A percentile compares a stretch with the other conserved stretches of the same genome.
Conservation (phyloP, 257 asterid species). For the Leptodermis oblonga region DNA sequence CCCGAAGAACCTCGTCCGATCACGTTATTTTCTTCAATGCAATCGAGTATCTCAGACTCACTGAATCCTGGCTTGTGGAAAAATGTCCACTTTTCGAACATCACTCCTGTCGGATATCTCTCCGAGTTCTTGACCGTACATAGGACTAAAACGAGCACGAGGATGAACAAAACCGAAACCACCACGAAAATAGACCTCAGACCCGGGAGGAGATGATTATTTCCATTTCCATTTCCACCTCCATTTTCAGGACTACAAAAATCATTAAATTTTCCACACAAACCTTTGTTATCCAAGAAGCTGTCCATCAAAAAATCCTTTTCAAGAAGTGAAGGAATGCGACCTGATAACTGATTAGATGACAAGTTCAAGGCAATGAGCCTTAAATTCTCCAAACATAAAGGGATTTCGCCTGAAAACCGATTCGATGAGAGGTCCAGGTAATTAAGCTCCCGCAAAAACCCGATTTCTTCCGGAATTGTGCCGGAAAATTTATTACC, state of each 20-base stretch:
- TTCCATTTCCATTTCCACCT: too few species aligned
- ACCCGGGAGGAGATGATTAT: slow-evolving; percentile 29
- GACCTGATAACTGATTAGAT: slow-evolving; percentile 54
- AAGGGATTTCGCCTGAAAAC: slow-evolving; percentile 56
- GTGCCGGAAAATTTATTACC: slow-evolving; percentile 52
- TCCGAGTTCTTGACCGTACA: slow-evolving; percentile 40
- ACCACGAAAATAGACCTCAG: slow-evolving; percentile 31
- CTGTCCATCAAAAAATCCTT: slow-evolving; percentile 45
- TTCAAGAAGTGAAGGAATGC: slow-evolving; percentile 47
- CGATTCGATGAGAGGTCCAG: slow-evolving; percentile 71
- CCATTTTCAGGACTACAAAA: slow-evolving; percentile 25
- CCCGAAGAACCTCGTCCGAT: slow-evolving; percentile 80
- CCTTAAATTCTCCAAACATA: slow-evolving; percentile 56
- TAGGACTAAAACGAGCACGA: slow-evolving; percentile 41
- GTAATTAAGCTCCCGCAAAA: slow-evolving; percentile 56
- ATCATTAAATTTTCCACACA: slow-evolving; percentile 39
- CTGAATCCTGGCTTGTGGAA: slow-evolving; percentile 69
- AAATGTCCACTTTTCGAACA: slow-evolving; percentile 73
- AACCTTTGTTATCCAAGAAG: slow-evolving; percentile 67
- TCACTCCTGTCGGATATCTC: slow-evolving; percentile 23
- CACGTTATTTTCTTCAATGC: slow-evolving; percentile 58
- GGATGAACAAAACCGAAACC: slow-evolving; percentile 38
- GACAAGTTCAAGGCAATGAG: slow-evolving; percentile 64
- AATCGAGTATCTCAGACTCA: slow-evolving; percentile 48
- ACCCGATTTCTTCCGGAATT: slow-evolving; percentile 67